Percentiles rank a stretch among this genome's conserved stretches.
Evolutionary conservation across 164 flowering plant genomes (phyloP).

Genomic region (Paratinospora sagittata): DNA sequence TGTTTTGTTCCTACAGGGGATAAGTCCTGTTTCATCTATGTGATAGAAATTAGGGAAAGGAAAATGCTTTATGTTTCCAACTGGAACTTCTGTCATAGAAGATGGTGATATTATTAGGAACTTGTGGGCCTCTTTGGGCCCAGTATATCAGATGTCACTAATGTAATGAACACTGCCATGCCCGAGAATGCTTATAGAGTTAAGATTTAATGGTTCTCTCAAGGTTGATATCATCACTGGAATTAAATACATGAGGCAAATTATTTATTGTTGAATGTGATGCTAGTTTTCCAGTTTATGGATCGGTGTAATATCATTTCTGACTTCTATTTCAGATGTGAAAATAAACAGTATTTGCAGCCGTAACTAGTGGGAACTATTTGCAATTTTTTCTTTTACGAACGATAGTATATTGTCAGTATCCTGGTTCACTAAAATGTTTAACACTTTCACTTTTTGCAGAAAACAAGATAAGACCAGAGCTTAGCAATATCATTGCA

Average conservation of each 20-base stretch:
- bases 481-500: constrained; percentile 60
- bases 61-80: background rate
- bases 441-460: constrained; percentile 27
- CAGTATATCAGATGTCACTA: background rate
- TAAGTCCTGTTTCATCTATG: background rate
- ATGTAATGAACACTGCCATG: background rate
- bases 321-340: background rate
- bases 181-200: background rate
- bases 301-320: background rate
- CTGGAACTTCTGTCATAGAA: background rate
- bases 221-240: background rate
- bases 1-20: background rate
- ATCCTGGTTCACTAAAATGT: background rate
- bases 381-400: background rate
- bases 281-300: background rate
- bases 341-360: background rate
- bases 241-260: no score
- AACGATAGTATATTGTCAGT: background rate
- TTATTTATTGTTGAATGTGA: background rate
- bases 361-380: background rate
- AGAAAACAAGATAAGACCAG: constrained; percentile 63
- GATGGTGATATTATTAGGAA: background rate
- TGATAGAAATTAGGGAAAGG: background rate
- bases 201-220: background rate
- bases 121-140: background rate